phyloP scores from a whole-genome alignment of 805 yeast genomes.

The Hanseniaspora clermontiae region DNA sequence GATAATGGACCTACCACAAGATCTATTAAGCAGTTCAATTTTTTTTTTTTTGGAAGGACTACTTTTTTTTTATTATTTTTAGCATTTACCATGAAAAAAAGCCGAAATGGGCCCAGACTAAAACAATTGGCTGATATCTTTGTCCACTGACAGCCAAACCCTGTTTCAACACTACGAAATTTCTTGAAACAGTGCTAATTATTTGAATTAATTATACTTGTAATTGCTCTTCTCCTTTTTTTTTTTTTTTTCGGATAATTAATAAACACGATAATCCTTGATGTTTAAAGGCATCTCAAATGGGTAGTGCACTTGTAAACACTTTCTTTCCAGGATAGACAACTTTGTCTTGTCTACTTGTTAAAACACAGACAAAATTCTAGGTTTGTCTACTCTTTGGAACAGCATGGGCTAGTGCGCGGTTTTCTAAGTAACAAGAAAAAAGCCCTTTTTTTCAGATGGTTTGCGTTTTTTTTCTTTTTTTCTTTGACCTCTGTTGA shows the following conservation, averaged over 20 bases:
- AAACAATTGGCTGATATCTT: too few relatives aligned
- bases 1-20: not conserved
- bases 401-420: not conserved
- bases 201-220: not conserved
- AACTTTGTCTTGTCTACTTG: not conserved
- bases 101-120: too few relatives aligned
- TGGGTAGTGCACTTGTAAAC: not conserved
- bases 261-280: not conserved
- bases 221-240: too few relatives aligned
- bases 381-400: not conserved
- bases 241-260: not conserved
- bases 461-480: too few relatives aligned
- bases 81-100: too few relatives aligned
- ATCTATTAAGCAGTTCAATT: too few relatives aligned
- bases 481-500: too few relatives aligned
- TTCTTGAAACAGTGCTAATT: too few relatives aligned
- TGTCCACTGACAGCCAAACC: too few relatives aligned
- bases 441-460: not conserved
- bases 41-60: too few relatives aligned
- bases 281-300: not conserved
- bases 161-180: too few relatives aligned
- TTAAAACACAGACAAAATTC: not conserved
- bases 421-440: not conserved
- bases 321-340: not conserved
- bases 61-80: too few relatives aligned